Percentiles rank a stretch among this genome's conserved stretches.
Evolutionary conservation across 2,329 filamentous ascomycete genomes (phyloP).

Genomic region (Geosmithia flava): DNA sequence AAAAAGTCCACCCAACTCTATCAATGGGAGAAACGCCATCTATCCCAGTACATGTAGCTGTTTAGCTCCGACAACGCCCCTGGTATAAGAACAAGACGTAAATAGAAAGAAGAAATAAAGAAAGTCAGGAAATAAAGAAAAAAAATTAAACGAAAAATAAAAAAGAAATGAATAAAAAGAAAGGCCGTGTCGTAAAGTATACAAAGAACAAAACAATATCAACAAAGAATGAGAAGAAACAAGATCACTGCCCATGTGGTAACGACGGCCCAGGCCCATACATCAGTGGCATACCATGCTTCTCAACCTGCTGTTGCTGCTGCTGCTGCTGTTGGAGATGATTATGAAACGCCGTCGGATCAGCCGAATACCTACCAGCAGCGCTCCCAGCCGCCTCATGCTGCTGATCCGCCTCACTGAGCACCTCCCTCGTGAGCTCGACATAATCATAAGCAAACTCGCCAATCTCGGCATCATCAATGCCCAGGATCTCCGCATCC

Average conservation of each 20-base stretch:
- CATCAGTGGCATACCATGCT: slow-evolving; percentile 31
- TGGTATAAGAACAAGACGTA: background rate
- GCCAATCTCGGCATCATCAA: slow-evolving; percentile 83
- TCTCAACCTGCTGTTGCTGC: slow-evolving; percentile 22
- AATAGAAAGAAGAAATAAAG: background rate
- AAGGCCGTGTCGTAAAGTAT: background rate
- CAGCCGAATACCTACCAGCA: slow-evolving; percentile 23
- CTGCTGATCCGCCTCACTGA: slow-evolving; percentile 33
- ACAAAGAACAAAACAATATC: background rate
- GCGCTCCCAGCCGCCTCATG: slow-evolving; percentile 13
- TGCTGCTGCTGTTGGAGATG: no score
- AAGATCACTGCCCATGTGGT: slow-evolving; percentile 8
- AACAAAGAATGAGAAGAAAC: background rate
- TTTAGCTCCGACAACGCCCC: no score
- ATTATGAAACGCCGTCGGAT: slow-evolving; percentile 22
- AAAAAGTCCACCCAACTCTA: no score
- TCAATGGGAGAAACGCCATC: no score
- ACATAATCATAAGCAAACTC: slow-evolving; percentile 96
- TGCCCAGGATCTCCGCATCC: slow-evolving; percentile 72
- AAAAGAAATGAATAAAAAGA: background rate
- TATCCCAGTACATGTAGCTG: no score
- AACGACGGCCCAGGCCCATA: slow-evolving; percentile 14
- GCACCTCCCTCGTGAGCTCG: slow-evolving; percentile 55
- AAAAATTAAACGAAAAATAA: background rate
- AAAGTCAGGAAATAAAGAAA: background rate